phyloP scores from a whole-genome alignment of 2,329 filamentous ascomycete species.

The Penicillium sp. region DNA sequence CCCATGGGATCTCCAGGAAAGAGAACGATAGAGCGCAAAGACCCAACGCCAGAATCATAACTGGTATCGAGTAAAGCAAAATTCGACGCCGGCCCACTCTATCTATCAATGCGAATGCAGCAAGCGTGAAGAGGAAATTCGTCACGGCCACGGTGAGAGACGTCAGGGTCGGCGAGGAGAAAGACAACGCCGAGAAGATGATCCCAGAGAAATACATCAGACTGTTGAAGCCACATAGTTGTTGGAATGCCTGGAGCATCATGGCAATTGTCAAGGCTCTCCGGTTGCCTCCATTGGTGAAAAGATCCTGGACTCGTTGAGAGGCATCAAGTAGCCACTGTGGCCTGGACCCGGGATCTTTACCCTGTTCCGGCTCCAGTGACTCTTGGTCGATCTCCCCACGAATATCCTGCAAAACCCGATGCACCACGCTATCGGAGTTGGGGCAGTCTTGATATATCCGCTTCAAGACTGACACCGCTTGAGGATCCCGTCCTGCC shows the following conservation, averaged over 20 bases:
- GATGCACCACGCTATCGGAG: slow-evolving; percentile 48
- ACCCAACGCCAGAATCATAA: slow-evolving; percentile 71
- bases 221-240: slow-evolving; percentile 84
- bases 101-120: slow-evolving; percentile 71
- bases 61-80: slow-evolving; percentile 72
- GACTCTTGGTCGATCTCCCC: slow-evolving; percentile 67
- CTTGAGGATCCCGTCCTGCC: slow-evolving; percentile 56
- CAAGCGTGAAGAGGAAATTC: slow-evolving; percentile 73
- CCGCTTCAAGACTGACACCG: slow-evolving; percentile 58
- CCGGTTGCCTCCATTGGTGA: slow-evolving; percentile 45
- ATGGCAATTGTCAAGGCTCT: slow-evolving; percentile 79
- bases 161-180: slow-evolving; percentile 70
- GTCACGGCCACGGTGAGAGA: slow-evolving; percentile 75
- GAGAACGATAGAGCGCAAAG: slow-evolving; percentile 68
- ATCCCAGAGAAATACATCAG: slow-evolving; percentile 89
- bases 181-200: slow-evolving; percentile 71
- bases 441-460: slow-evolving; percentile 53
- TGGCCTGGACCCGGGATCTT: slow-evolving; percentile 11
- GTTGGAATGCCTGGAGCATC: slow-evolving; percentile 78
- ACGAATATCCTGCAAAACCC: slow-evolving; percentile 63
- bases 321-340: slow-evolving; percentile 26
- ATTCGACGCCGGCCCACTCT: slow-evolving; percentile 72
- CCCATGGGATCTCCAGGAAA: slow-evolving; percentile 48
- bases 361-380: slow-evolving; percentile 37
- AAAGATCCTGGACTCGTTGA: slow-evolving; percentile 28